Percentiles rank a stretch among this genome's conserved stretches.
These are phyloP conservation scores for Eleusine coracana DNA, from an alignment of 176 grass and related monocot species.

Conservation along the genomic window DNA sequence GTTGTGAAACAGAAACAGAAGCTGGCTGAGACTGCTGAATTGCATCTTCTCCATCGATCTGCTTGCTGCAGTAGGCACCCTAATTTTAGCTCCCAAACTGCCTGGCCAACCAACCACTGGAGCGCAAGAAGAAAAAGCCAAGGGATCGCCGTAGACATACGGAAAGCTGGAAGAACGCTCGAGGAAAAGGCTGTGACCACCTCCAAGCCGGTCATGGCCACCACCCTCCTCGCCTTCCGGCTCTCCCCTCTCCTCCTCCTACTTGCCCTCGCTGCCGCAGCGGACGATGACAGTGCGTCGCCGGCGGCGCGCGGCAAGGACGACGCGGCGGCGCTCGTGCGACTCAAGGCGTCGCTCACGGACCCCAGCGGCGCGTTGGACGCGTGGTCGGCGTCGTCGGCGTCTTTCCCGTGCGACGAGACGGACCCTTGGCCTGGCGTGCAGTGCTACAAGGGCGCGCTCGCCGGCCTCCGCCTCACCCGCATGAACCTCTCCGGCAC, in stretches of 20 bases:
- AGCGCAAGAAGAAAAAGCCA: constrained; percentile 42
- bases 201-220: constrained; percentile 57
- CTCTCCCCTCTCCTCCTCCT: constrained; percentile 39
- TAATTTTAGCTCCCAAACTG: constrained; percentile 44
- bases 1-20: not conserved
- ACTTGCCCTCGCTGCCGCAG: too few relatives aligned
- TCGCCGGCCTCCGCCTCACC: constrained; percentile 57
- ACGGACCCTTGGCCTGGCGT: constrained; percentile 48
- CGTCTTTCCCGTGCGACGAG: constrained; percentile 37
- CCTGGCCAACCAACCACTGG: constrained; percentile 40
- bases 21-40: not conserved
- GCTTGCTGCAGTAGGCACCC: not conserved
- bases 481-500: constrained; percentile 62
- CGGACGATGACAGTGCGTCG: not conserved
- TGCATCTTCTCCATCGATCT: constrained; percentile 31
- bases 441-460: constrained; percentile 54
- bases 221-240: constrained; percentile 44
- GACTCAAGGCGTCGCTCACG: constrained; percentile 55
- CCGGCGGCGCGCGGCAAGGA: constrained; percentile 23
- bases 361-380: constrained; percentile 39
- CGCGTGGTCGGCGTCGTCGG: constrained; percentile 36
- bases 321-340: constrained; percentile 56
- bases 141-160: constrained; percentile 17
- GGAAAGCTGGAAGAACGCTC: constrained; percentile 50
- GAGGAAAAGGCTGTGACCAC: constrained; percentile 51